phyloP scores from a whole-genome alignment of 208 protist species.

The Leishmania tropica region DNA sequence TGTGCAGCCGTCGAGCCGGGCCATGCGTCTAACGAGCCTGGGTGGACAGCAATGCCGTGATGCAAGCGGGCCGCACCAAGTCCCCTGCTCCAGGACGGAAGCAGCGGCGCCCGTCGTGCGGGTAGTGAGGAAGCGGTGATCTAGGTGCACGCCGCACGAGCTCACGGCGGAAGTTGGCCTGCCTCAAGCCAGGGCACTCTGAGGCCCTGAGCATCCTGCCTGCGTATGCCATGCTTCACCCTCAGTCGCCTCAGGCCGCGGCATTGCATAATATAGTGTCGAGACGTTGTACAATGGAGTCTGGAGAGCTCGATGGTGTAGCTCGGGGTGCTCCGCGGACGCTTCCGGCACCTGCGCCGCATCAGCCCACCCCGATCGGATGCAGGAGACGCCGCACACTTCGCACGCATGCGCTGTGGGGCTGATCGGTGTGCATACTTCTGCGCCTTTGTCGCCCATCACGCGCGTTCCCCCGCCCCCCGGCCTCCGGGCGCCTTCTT shows the following conservation, averaged over 20 bases:
- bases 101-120: not conserved
- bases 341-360: no score
- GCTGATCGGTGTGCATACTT: no score
- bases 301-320: not conserved
- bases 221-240: no score
- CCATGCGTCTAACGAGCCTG: not conserved
- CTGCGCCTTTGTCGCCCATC: not conserved
- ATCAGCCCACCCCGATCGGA: not conserved
- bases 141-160: not conserved
- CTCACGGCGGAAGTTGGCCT: not conserved
- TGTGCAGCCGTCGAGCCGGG: not conserved
- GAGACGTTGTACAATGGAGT: not conserved
- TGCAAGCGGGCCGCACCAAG: not conserved
- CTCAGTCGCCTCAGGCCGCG: no score
- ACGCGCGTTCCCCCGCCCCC: not conserved
- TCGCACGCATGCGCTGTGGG: not conserved
- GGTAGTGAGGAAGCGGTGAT: not conserved
- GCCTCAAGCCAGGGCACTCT: not conserved
- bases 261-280: not conserved
- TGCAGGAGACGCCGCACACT: not conserved
- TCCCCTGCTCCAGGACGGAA: not conserved
- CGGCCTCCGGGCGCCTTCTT: not conserved
- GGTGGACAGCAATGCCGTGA: not conserved
- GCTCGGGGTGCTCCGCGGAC: not conserved
- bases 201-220: not conserved